A percentile compares a stretch with the other conserved stretches of the same genome.
Evolutionary conservation across 345 rosid species (phyloP).

Genomic region (Ceriops zippeliana): DNA sequence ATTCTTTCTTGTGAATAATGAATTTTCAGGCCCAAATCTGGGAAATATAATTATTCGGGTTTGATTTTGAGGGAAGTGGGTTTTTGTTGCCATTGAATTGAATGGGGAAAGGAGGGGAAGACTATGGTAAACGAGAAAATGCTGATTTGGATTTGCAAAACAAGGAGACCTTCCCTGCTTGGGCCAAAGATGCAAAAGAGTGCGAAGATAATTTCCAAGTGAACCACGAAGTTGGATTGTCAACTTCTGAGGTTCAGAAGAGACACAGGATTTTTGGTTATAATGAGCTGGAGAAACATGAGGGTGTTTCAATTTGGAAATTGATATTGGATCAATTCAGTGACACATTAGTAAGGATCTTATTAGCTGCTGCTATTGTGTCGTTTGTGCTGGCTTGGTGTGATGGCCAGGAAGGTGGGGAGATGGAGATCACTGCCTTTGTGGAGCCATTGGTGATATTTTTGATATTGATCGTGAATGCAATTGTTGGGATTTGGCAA

Average conservation of each 20-base stretch:
- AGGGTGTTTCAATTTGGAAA: constrained; percentile 55
- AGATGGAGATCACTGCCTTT: constrained; percentile 81
- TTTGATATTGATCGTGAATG: constrained; percentile 87
- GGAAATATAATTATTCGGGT: not conserved
- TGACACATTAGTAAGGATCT: constrained; percentile 82
- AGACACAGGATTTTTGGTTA: constrained; percentile 51
- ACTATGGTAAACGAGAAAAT: constrained; percentile 38
- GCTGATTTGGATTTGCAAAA: constrained; percentile 10
- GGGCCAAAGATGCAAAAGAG: constrained; percentile 57
- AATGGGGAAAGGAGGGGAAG: constrained; percentile 72
- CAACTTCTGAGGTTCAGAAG: constrained; percentile 49
- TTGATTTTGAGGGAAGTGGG: not conserved
- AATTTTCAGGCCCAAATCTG: not conserved
- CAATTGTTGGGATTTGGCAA: constrained; percentile 89
- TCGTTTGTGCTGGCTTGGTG: constrained; percentile 76
- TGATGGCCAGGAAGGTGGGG: constrained; percentile 90
- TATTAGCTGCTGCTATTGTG: constrained; percentile 66
- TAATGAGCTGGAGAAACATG: constrained; percentile 84
- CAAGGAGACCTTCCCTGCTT: constrained; percentile 51
- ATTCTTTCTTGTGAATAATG: not conserved
- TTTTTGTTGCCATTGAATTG: constrained; percentile 10
- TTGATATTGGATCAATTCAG: constrained; percentile 76
- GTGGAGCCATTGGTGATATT: constrained; percentile 94
- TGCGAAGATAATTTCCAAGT: constrained; percentile 60
- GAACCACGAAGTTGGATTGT: constrained; percentile 43